These are phyloP conservation scores for Xylariaceae sp. DNA, from an alignment of 2,329 filamentous ascomycete species.

Conservation along the genomic window DNA sequence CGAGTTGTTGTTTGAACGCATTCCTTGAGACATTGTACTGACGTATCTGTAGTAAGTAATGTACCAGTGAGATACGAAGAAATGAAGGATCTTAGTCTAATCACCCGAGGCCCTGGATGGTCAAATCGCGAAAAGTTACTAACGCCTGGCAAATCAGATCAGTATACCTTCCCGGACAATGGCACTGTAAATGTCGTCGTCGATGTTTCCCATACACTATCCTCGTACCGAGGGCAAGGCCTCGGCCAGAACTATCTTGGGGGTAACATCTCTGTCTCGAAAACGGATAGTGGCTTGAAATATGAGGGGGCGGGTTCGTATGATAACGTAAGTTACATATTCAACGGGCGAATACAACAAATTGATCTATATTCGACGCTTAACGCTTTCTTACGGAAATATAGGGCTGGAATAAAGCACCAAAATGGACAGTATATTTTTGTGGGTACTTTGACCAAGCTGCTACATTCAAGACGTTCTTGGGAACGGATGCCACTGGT, in stretches of 20 bases:
- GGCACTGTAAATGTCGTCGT: constrained; percentile 51
- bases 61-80: too few species aligned
- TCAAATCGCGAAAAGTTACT: too few species aligned
- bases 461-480: constrained; percentile 44
- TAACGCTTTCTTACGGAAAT: constrained; percentile 1
- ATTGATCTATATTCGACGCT: neutral
- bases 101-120: too few species aligned
- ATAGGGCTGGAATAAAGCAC: constrained; percentile 61
- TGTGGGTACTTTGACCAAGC: constrained; percentile 58
- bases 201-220: constrained; percentile 65
- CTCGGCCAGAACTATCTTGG: constrained; percentile 61
- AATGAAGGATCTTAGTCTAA: too few species aligned
- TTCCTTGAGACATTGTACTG: too few species aligned
- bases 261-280: constrained; percentile 54
- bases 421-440: constrained; percentile 61
- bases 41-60: too few species aligned
- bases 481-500: constrained; percentile 34
- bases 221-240: constrained; percentile 58
- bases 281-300: constrained; percentile 40
- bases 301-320: constrained; percentile 63
- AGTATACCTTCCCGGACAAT: constrained; percentile 54
- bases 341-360: neutral
- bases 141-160: constrained; percentile 27
- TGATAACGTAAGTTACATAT: constrained; percentile 48
- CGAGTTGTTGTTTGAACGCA: too few species aligned